Evolutionary conservation across 2,329 filamentous ascomycete genomes (phyloP).

Genomic region (Fusarium musae): DNA sequence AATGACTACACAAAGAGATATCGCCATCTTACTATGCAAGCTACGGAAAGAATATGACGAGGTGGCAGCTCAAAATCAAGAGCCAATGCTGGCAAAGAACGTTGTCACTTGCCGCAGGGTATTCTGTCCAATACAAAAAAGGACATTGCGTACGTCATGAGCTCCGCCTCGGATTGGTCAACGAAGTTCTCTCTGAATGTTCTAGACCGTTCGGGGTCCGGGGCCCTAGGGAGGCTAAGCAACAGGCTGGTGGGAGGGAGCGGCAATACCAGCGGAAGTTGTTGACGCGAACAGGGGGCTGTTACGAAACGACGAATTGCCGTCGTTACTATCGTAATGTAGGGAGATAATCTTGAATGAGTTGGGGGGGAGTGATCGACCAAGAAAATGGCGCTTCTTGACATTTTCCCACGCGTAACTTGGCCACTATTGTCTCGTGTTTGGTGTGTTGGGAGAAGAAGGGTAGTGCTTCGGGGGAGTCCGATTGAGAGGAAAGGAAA

Average conservation of each 20-base stretch:
- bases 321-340: slow-evolving; percentile 19
- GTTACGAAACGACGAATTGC: slow-evolving; percentile 12
- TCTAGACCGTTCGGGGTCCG: slow-evolving; percentile 36
- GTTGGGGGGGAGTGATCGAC: slow-evolving; percentile 7
- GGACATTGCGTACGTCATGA: slow-evolving; percentile 20
- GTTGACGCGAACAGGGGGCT: slow-evolving; percentile 21
- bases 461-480: neutral
- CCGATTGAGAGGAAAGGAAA: slow-evolving; percentile 1
- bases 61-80: neutral
- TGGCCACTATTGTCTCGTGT: slow-evolving; percentile 18
- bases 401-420: slow-evolving; percentile 4
- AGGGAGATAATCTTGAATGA: slow-evolving; percentile 17
- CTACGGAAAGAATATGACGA: neutral
- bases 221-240: slow-evolving; percentile 18
- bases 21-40: neutral
- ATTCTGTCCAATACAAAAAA: slow-evolving; percentile 1
- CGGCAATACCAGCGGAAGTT: slow-evolving; percentile 34
- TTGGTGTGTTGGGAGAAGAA: slow-evolving; percentile 1
- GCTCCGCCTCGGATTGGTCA: slow-evolving; percentile 23
- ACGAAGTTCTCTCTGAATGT: slow-evolving; percentile 33
- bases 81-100: neutral
- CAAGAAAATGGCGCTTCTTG: slow-evolving; percentile 30
- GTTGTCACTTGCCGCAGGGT: neutral
- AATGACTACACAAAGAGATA: neutral
- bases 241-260: slow-evolving; percentile 19